These are phyloP conservation scores for Striga asiatica DNA, from an alignment of 257 asterid species.

Conservation along the genomic window DNA sequence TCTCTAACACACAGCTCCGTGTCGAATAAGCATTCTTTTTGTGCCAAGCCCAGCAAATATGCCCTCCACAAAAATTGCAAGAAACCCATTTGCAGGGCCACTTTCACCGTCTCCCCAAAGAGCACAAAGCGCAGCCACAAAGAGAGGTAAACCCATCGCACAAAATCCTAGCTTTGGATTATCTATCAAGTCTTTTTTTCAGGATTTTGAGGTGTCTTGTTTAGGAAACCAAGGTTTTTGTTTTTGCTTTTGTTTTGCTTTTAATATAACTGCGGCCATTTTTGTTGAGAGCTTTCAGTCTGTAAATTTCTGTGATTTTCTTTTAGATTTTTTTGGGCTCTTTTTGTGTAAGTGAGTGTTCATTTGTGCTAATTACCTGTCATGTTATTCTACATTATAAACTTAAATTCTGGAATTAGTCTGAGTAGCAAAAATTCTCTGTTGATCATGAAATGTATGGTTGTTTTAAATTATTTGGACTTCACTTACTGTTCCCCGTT, in stretches of 20 bases:
- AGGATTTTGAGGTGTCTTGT: background rate
- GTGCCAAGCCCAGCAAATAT: slow-evolving; percentile 17
- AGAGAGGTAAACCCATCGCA: slow-evolving; percentile 29
- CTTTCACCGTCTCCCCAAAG: slow-evolving; percentile 29
- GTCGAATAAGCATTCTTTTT: slow-evolving; percentile 18
- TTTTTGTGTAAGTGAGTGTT: too few species aligned
- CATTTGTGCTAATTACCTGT: background rate
- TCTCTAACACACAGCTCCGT: slow-evolving; percentile 22
- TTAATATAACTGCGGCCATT: too few species aligned
- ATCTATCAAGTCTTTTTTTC: background rate
- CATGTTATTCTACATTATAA: background rate
- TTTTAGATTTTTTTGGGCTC: background rate
- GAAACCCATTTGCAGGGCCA: slow-evolving; percentile 28
- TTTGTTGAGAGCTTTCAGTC: too few species aligned
- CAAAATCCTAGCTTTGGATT: too few species aligned
- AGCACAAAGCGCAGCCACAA: slow-evolving; percentile 19
- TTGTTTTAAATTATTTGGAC: background rate
- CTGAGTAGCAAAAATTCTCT: too few species aligned
- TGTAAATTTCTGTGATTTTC: background rate
- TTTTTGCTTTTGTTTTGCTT: background rate
- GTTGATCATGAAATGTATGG: slow-evolving; percentile 5
- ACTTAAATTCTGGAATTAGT: background rate
- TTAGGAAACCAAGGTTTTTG: too few species aligned
- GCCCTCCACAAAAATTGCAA: slow-evolving; percentile 4
- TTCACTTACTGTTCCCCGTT: background rate